Conservation (phyloP, 2,329 filamentous ascomycete species). For the Pestalotiopsis sp. region DNA sequence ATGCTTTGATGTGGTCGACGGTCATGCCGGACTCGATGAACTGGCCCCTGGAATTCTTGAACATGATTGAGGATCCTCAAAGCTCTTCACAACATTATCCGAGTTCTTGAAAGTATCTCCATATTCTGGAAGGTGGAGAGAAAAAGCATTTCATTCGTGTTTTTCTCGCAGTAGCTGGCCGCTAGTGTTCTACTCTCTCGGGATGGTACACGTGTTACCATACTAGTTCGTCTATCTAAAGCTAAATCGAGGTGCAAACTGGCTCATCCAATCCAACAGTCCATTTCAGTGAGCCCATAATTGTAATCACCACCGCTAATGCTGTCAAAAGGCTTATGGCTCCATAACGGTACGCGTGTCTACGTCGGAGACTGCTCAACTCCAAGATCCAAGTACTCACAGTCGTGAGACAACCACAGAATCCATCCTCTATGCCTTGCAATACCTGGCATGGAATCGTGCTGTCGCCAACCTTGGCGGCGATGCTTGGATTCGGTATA, state of each 20-base stretch:
- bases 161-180: too few relatives aligned
- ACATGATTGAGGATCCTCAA: not conserved
- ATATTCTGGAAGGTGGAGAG: not conserved
- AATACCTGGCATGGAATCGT: not conserved
- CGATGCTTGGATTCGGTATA: not conserved
- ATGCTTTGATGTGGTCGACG: not conserved
- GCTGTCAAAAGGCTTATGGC: not conserved
- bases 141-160: not conserved
- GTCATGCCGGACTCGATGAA: not conserved
- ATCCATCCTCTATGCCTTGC: slow-evolving; percentile 1
- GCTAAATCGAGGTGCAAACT: not conserved
- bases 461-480: not conserved
- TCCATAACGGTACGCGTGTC: not conserved
- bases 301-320: not conserved
- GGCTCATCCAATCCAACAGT: not conserved
- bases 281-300: not conserved
- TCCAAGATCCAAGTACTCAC: not conserved
- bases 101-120: not conserved
- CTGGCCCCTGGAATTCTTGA: not conserved
- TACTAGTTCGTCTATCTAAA: too few relatives aligned
- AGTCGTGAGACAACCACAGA: not conserved
- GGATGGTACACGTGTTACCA: too few relatives aligned
- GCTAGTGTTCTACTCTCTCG: too few relatives aligned
- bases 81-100: not conserved
- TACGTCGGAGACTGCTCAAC: not conserved